Evolutionary conservation across 2,329 filamentous ascomycete genomes (phyloP), one percentile per base, ranked within the genome.

Genomic region (Clarireedia sp.): DNA sequence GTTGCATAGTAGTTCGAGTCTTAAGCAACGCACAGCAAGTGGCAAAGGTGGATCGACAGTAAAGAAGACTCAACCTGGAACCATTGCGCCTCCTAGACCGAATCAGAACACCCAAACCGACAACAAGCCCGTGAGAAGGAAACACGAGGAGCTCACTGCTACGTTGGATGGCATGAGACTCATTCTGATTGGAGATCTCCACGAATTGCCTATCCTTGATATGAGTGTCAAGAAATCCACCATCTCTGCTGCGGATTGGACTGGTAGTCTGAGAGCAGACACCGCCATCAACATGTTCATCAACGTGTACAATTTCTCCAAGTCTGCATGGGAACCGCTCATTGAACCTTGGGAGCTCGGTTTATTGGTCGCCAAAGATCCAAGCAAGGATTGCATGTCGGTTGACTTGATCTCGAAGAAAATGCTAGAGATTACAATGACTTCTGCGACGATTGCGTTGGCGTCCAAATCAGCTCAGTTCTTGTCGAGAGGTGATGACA

Each of bases 251-350:
- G 83, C 87, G 62, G 90, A 99, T 68, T 99, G 94, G 94, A 92
- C 92, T 1, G 86, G 85, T 5, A 86, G 85, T 21, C 78, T 99
- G 70, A 90, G 85, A 65, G 92, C 89, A 0, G 90, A 96, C 67
- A 88, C 90, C 0, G 87, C 83, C n/a, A 85, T 99, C 48, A 90
- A 96, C 60, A 90, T 92, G 61, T 96, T 96, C 70, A 82, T 95
- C 64, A 99, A 97, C 66, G 86, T 99, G 24, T 99, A 96, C 77
- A 99, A 99, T 71, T 99, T 99, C 72, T 94, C 94, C 14, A 99
- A 99, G 70, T 99, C 94, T 0, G 90, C 90, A 3, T 99, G 94
- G 94, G 94, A 99, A 70, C 94, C 94, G 3, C 74, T 99, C 36
- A 83, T 99, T 24, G 94, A 99, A 69, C 95, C 95, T 7, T 99